phyloP scores from a whole-genome alignment of 2,329 filamentous ascomycete species.

The Periconia digitata region DNA sequence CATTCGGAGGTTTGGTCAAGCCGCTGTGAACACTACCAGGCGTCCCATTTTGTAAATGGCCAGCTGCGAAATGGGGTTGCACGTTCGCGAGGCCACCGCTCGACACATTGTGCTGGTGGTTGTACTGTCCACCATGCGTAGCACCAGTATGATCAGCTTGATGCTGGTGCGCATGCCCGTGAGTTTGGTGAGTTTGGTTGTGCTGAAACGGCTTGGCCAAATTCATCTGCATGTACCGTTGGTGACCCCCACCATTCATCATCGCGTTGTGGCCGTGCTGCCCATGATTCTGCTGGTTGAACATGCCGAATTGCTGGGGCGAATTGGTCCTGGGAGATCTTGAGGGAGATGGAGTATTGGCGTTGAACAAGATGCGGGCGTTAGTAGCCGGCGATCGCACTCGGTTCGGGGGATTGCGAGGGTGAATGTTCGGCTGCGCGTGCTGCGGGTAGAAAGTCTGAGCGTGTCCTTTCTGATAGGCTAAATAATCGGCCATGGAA shows the following conservation, averaged over 20 bases:
- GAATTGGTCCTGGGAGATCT: conserved; percentile 58
- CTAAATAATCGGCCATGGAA: conserved; percentile 70
- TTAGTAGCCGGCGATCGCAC: conserved; percentile 50
- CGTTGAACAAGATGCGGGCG: conserved; percentile 47
- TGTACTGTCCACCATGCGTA: conserved; percentile 58
- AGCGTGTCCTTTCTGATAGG: conserved; percentile 63
- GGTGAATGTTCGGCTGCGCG: conserved; percentile 50
- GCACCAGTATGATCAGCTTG: conserved; percentile 57
- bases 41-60: conserved; percentile 62
- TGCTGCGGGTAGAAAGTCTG: conserved; percentile 61
- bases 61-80: conserved; percentile 62
- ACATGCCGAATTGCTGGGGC: conserved; percentile 64
- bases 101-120: conserved; percentile 64
- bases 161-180: conserved; percentile 61
- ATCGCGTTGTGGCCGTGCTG: conserved; percentile 75
- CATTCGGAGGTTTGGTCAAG: conserved; percentile 60
- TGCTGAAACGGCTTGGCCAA: conserved; percentile 70
- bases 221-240: conserved; percentile 57
- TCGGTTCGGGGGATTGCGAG: conserved; percentile 49
- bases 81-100: conserved; percentile 64
- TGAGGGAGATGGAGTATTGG: conserved; percentile 60
- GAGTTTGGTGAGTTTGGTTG: conserved; percentile 56
- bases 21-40: conserved; percentile 58
- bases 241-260: conserved; percentile 70
- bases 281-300: conserved; percentile 59